These are phyloP conservation scores for Penicillium herquei DNA, from an alignment of 495 filamentous ascomycete genomes.

Conservation along the genomic window DNA sequence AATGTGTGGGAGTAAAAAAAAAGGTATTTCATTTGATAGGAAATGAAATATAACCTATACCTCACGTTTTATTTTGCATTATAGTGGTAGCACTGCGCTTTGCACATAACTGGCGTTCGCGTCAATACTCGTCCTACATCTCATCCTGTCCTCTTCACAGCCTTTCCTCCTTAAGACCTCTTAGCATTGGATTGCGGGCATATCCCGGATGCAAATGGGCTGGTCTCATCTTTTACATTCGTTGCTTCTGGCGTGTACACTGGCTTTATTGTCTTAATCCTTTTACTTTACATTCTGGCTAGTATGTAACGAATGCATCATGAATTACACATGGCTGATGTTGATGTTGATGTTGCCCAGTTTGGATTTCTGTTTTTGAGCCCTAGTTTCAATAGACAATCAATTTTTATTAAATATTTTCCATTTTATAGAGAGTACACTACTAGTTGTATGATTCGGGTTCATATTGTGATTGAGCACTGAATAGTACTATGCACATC, in stretches of 20 bases:
- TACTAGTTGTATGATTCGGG: no score
- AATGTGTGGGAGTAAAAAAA: constrained; percentile 81
- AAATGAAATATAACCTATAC: constrained; percentile 12
- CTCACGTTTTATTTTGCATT: constrained; percentile 8
- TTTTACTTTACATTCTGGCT: constrained; percentile 4
- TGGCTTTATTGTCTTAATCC: constrained; percentile 8
- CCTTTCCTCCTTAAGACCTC: not conserved
- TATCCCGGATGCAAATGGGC: constrained; percentile 15
- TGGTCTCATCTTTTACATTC: constrained; percentile 14
- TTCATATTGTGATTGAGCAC: no score
- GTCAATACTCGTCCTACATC: not conserved
- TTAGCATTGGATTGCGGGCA: constrained; percentile 7
- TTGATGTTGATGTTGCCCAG: not conserved
- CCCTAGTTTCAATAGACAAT: not conserved
- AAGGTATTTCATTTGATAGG: constrained; percentile 6
- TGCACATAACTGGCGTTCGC: constrained; percentile 11
- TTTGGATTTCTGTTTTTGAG: not conserved
- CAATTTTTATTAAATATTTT: no score
- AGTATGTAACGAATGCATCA: not conserved
- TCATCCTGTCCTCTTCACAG: not conserved
- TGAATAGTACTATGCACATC: not conserved
- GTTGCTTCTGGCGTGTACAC: constrained; percentile 7
- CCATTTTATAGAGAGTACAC: no score
- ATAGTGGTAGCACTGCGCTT: constrained; percentile 11
- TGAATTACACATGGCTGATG: not conserved